Evolutionary conservation across 495 filamentous ascomycete species (phyloP).

Genomic region (Sordaria brevicollis): DNA sequence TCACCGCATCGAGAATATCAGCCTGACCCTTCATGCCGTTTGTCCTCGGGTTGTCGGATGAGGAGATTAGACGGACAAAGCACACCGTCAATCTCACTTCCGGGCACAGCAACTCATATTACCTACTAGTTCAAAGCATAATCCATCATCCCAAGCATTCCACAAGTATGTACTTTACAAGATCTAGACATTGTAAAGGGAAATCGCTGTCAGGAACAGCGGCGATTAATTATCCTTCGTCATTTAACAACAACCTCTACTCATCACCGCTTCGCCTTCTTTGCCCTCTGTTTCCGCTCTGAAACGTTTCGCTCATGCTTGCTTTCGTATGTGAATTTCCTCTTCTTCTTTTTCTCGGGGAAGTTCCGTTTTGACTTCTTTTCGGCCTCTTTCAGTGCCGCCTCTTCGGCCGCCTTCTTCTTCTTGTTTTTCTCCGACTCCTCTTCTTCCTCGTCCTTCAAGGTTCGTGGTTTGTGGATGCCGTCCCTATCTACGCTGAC

Average conservation of each 20-base stretch:
- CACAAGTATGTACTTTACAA: not conserved
- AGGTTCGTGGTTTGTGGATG: conserved; percentile 40
- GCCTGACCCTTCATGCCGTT: not conserved
- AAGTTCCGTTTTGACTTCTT: conserved; percentile 18
- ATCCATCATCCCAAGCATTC: not conserved
- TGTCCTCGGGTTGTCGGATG: not conserved
- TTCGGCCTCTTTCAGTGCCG: conserved; percentile 22
- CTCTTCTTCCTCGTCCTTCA: conserved; percentile 34
- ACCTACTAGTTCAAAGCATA: not conserved
- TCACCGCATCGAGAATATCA: not conserved
- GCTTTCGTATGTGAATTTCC: conserved; percentile 86
- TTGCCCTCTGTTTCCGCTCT: conserved; percentile 54
- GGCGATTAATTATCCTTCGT: not conserved
- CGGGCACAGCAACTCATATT: not conserved
- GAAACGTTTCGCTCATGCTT: conserved; percentile 63
- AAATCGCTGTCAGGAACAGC: not conserved
- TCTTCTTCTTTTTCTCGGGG: conserved; percentile 59
- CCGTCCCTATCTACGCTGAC: conserved; percentile 71
- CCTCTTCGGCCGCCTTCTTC: not conserved
- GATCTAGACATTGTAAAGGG: not conserved
- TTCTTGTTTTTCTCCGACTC: conserved; percentile 20
- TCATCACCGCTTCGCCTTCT: conserved; percentile 32
- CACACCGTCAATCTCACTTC: not conserved
- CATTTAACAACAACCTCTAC: not conserved
- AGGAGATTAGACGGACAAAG: not conserved